A percentile compares a stretch with the other conserved stretches of the same genome.
phyloP scores from a whole-genome alignment of 257 asterid species.

The Plantago major region DNA sequence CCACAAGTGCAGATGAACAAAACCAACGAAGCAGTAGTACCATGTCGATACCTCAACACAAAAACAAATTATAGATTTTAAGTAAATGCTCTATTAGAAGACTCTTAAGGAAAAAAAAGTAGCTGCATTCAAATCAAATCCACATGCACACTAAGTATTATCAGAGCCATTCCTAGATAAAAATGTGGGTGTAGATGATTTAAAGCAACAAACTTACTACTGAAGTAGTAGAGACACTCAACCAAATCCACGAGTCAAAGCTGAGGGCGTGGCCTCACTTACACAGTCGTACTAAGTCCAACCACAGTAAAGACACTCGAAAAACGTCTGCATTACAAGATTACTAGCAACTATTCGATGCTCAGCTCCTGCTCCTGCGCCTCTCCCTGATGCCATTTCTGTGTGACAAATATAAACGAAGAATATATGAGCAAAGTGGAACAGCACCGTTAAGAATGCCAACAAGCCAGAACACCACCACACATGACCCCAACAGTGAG shows the following conservation, averaged over 20 bases:
- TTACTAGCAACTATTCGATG: conserved; percentile 18
- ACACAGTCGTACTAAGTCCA: conserved; percentile 64
- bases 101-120: conserved; percentile 20
- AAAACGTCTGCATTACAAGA: conserved; percentile 24
- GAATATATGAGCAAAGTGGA: conserved; percentile 1
- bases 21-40: conserved; percentile 82
- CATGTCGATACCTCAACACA: conserved; percentile 87
- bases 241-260: conserved; percentile 75
- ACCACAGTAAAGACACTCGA: conserved; percentile 51
- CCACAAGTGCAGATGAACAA: conserved; percentile 86
- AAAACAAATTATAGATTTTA: conserved; percentile 66
- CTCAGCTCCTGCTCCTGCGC: conserved; percentile 93
- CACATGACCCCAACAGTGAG: not conserved
- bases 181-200: conserved; percentile 16
- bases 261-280: conserved; percentile 66
- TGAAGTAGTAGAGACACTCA: conserved; percentile 55
- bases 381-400: conserved; percentile 79
- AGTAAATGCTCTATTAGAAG: conserved; percentile 32
- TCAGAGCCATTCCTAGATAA: conserved; percentile 21
- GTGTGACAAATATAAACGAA: conserved; percentile 21
- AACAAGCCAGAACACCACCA: no score
- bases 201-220: conserved; percentile 48
- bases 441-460: not conserved
- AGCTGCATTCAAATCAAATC: not conserved
- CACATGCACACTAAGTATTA: conserved; percentile 26